These are phyloP conservation scores for Xylaria flabelliformis DNA, from an alignment of 495 filamentous ascomycete genomes.

Conservation along the genomic window DNA sequence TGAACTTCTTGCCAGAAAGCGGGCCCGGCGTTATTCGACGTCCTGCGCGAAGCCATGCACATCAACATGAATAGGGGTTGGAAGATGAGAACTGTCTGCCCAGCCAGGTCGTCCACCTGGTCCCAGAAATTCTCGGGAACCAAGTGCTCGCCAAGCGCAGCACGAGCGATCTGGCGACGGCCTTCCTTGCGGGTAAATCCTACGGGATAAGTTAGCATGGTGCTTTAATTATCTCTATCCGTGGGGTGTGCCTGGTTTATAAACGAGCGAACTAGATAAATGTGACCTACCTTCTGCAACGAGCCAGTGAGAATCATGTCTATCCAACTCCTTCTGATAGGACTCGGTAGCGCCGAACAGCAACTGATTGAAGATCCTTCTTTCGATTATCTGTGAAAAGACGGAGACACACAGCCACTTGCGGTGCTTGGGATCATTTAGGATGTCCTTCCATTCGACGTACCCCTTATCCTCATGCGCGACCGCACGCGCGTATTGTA, in stretches of 20 bases:
- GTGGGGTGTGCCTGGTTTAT: neutral
- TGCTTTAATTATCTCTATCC: slow-evolving; percentile 10
- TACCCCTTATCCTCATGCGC: slow-evolving; percentile 44
- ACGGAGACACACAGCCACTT: slow-evolving; percentile 51
- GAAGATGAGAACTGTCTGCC: slow-evolving; percentile 48
- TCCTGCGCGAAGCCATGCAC: slow-evolving; percentile 32
- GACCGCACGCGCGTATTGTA: slow-evolving; percentile 43
- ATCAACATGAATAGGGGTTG: slow-evolving; percentile 49
- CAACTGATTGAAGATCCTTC: slow-evolving; percentile 50
- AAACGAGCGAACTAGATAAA: neutral
- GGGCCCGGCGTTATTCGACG: slow-evolving; percentile 23
- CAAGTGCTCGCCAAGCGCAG: slow-evolving; percentile 32
- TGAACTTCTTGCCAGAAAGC: slow-evolving; percentile 54
- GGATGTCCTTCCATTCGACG: slow-evolving; percentile 50
- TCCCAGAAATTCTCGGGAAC: slow-evolving; percentile 52
- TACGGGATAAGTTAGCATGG: slow-evolving; percentile 28
- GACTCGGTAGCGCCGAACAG: slow-evolving; percentile 49
- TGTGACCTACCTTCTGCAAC: slow-evolving; percentile 47
- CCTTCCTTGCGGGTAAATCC: slow-evolving; percentile 51
- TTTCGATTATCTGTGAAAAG: slow-evolving; percentile 49
- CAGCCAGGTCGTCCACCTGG: slow-evolving; percentile 47
- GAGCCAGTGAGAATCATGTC: slow-evolving; percentile 42
- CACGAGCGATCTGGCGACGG: slow-evolving; percentile 40
- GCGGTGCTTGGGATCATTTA: slow-evolving; percentile 42
- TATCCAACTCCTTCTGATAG: slow-evolving; percentile 42